Evolutionary conservation across 345 rosid genomes (phyloP).

Genomic region (Brassica cretica): DNA sequence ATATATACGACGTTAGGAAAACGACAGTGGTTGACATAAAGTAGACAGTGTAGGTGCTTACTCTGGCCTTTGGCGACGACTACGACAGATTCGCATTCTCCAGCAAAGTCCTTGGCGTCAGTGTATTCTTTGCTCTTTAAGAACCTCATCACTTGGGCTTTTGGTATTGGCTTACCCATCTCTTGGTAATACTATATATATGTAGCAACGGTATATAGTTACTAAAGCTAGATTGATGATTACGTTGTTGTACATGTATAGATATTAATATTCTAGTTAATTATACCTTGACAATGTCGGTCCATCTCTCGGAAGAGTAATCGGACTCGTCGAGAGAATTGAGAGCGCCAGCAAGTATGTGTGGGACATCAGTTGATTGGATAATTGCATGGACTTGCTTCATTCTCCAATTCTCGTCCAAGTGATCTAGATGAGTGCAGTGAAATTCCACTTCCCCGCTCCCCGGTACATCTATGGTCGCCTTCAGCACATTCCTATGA

Average conservation of each 20-base stretch:
- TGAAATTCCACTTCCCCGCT: conserved; percentile 83
- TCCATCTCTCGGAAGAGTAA: conserved; percentile 81
- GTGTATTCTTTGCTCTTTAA: conserved; percentile 69
- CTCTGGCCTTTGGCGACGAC: conserved; percentile 97
- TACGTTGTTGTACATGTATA: neutral
- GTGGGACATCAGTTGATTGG: conserved; percentile 59
- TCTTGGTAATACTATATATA: conserved; percentile 75
- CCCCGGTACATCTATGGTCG: conserved; percentile 71
- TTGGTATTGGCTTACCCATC: conserved; percentile 93
- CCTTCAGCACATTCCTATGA: conserved; percentile 81
- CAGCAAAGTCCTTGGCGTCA: conserved; percentile 89
- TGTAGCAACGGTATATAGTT: conserved; percentile 1
- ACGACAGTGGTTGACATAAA: conserved; percentile 5
- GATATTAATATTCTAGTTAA: neutral
- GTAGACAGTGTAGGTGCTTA: conserved; percentile 29
- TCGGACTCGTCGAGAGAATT: conserved; percentile 83
- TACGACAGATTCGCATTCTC: conserved; percentile 89
- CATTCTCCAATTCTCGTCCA: conserved; percentile 92
- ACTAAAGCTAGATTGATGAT: conserved; percentile 2
- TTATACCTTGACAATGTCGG: conserved; percentile 76
- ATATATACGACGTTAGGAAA: neutral
- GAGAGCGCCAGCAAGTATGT: conserved; percentile 82
- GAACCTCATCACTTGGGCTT: conserved; percentile 80
- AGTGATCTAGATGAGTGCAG: conserved; percentile 89
- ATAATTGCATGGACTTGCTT: conserved; percentile 81